These are phyloP conservation scores for Wallacemonas sp. DNA, from an alignment of 208 protist species.

Conservation along the genomic window DNA sequence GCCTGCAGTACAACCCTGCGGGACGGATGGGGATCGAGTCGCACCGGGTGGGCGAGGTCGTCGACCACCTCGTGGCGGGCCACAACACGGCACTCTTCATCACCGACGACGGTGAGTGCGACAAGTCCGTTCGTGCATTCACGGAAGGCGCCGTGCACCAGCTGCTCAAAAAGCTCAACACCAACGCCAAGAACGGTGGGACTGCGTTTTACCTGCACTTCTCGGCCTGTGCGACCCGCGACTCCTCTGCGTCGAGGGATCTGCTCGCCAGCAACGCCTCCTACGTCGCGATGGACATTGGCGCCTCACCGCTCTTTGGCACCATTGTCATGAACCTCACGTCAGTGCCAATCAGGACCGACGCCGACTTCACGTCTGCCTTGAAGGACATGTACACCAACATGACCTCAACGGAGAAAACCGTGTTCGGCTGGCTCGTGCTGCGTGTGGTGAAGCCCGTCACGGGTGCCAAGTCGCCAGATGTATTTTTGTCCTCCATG, in stretches of 20 bases:
- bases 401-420: constrained; percentile 19
- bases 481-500: constrained; percentile 50
- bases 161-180: constrained; percentile 28
- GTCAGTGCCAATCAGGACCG: constrained; percentile 20
- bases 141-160: constrained; percentile 19
- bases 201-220: constrained; percentile 28
- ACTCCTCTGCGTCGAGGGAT: constrained; percentile 29
- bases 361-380: constrained; percentile 23
- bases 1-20: constrained; percentile 31
- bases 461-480: constrained; percentile 13
- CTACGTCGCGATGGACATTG: constrained; percentile 27
- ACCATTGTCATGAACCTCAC: constrained; percentile 35
- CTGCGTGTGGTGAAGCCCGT: constrained; percentile 40
- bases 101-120: constrained; percentile 35
- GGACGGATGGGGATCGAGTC: constrained; percentile 19
- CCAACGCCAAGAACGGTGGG: constrained; percentile 21
- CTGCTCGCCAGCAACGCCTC: constrained; percentile 27
- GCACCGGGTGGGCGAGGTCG: constrained; percentile 26
- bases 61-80: constrained; percentile 50
- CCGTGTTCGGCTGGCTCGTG: constrained; percentile 45
- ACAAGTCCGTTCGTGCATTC: constrained; percentile 15
- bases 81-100: constrained; percentile 61
- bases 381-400: constrained; percentile 27
- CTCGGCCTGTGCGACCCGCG: constrained; percentile 34
- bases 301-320: constrained; percentile 58